Conservation (phyloP, 169 alveolate genomes). For the Plasmodium fragile region DNA sequence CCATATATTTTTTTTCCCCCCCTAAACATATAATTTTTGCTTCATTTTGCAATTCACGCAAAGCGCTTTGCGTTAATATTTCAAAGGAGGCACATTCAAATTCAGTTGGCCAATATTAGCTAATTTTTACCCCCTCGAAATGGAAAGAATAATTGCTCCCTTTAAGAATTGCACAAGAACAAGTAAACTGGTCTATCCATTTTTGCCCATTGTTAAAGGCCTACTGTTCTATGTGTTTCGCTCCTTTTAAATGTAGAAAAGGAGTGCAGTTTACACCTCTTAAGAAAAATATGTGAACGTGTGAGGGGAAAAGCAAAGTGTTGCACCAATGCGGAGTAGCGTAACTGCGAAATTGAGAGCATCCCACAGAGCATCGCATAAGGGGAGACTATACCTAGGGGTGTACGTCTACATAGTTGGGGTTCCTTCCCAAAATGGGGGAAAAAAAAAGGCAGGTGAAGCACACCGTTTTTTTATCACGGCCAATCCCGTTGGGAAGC, state of each 20-base stretch:
- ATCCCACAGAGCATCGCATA: neutral
- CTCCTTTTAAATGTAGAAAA: neutral
- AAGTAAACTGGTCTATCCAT: neutral
- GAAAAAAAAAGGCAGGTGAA: neutral
- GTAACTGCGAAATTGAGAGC: neutral
- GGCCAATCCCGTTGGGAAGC: neutral
- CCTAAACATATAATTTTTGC: neutral
- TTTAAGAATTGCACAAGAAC: neutral
- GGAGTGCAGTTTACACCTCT: neutral
- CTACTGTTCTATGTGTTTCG: neutral
- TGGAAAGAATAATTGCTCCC: neutral
- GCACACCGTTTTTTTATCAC: neutral
- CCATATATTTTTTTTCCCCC: neutral
- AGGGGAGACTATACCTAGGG: neutral
- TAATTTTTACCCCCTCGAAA: neutral
- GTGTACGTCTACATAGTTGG: neutral
- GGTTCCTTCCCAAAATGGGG: neutral
- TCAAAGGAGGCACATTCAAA: neutral
- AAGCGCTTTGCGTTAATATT: neutral
- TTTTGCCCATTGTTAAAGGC: neutral
- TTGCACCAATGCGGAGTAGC: neutral
- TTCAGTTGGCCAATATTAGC: neutral
- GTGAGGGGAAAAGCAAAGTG: neutral
- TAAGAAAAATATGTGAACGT: neutral
- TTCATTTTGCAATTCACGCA: neutral